A percentile compares a stretch with the other conserved stretches of the same genome.
phyloP scores from a whole-genome alignment of 148 eudicot genomes.

The Fagopyrum tataricum region DNA sequence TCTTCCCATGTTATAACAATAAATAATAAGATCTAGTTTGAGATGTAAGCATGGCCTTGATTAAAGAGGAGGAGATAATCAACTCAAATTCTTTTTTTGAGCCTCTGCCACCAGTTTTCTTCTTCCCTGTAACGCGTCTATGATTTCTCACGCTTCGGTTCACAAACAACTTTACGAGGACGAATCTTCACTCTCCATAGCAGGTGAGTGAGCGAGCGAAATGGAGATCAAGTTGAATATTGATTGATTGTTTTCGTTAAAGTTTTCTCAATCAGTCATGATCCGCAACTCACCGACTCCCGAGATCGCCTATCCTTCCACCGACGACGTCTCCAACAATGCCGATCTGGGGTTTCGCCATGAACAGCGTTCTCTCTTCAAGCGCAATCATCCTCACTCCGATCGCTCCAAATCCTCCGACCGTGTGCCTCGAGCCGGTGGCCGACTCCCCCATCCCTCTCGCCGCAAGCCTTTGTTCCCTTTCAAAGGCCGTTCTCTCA shows the following conservation, averaged over 20 bases:
- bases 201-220: background rate
- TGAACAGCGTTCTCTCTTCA: conserved; percentile 53
- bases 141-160: background rate
- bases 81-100: no score
- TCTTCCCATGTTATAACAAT: no score
- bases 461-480: conserved; percentile 34
- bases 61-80: no score
- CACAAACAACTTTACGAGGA: background rate
- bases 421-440: conserved; percentile 26
- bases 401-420: conserved; percentile 28
- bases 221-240: background rate
- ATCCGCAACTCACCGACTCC: conserved; percentile 26
- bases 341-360: conserved; percentile 47
- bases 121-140: background rate
- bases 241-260: background rate
- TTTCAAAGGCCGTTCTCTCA: conserved; percentile 46
- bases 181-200: background rate
- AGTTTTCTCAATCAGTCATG: conserved; percentile 13
- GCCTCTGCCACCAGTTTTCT: background rate
- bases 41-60: no score
- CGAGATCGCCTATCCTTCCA: conserved; percentile 17
- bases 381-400: conserved; percentile 30
- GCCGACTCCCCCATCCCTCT: conserved; percentile 27
- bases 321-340: conserved; percentile 15
- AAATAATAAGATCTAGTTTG: no score